These are phyloP conservation scores for Cladophialophora exuberans DNA, from an alignment of 2,329 filamentous ascomycete genomes.

Conservation along the genomic window DNA sequence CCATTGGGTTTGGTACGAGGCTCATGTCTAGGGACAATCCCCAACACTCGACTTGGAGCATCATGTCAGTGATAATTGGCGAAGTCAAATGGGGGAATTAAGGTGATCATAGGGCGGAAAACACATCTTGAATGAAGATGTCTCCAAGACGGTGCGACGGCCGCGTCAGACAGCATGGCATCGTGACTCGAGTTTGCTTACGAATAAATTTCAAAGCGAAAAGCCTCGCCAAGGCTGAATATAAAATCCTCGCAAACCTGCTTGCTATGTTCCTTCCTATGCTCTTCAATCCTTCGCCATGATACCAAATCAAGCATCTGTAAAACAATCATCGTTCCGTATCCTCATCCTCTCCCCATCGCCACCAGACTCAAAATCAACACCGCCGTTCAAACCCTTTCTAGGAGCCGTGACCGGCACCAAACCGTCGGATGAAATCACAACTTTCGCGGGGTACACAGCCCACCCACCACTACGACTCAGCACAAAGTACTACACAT, in stretches of 20 bases:
- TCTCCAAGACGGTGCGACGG: not conserved
- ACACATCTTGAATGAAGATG: not conserved
- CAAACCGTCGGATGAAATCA: constrained; percentile 24
- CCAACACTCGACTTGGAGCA: too few relatives aligned
- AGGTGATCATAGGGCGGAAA: too few relatives aligned
- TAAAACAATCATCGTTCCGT: too few relatives aligned
- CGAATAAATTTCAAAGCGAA: constrained; percentile 1
- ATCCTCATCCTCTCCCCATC: constrained; percentile 31
- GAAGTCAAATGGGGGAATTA: too few relatives aligned
- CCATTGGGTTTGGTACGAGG: too few relatives aligned
- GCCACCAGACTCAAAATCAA: constrained; percentile 2
- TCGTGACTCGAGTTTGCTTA: too few relatives aligned
- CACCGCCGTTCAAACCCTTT: constrained; percentile 29
- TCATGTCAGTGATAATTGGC: too few relatives aligned
- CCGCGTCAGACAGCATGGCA: not conserved
- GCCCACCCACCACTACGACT: constrained; percentile 47
- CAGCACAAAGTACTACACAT: constrained; percentile 48
- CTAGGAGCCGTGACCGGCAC: constrained; percentile 28
- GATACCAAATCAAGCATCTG: too few relatives aligned
- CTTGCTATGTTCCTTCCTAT: too few relatives aligned
- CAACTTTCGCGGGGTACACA: constrained; percentile 50
- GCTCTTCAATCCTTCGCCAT: too few relatives aligned
- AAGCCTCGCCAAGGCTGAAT: constrained; percentile 12
- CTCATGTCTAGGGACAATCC: too few relatives aligned
- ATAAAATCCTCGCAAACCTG: too few relatives aligned